Conservation (phyloP, 108 stramenopile species). For the Epithemia pelagica region DNA sequence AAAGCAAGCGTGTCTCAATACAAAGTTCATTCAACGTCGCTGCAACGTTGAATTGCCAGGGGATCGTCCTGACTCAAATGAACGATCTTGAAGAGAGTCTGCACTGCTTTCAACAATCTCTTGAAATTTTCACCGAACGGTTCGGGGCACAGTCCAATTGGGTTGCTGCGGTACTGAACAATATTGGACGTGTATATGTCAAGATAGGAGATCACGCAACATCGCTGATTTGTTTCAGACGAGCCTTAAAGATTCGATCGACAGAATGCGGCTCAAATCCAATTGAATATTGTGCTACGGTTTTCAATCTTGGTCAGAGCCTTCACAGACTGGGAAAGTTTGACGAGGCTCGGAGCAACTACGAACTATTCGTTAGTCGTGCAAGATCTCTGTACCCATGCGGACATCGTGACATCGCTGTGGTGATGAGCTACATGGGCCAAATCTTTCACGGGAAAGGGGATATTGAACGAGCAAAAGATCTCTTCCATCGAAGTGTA, state of each 20-base stretch:
- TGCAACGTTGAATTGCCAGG: constrained; percentile 34
- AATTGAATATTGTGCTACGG: constrained; percentile 53
- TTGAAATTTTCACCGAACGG: constrained; percentile 32
- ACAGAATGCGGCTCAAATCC: constrained; percentile 32
- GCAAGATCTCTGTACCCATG: constrained; percentile 34
- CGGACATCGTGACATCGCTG: constrained; percentile 49
- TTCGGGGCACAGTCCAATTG: constrained; percentile 28
- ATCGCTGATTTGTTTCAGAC: constrained; percentile 35
- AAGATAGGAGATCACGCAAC: constrained; percentile 40
- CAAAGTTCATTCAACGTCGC: not conserved
- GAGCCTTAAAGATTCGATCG: constrained; percentile 38
- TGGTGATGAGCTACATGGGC: constrained; percentile 56
- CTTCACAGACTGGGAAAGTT: constrained; percentile 50
- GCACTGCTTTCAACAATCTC: constrained; percentile 15
- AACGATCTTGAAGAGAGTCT: constrained; percentile 25
- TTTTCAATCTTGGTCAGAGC: constrained; percentile 59
- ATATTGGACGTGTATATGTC: constrained; percentile 53
- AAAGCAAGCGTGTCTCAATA: not conserved
- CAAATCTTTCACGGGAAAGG: constrained; percentile 51
- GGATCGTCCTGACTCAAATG: constrained; percentile 42
- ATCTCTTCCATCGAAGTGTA: constrained; percentile 33
- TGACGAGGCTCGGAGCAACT: constrained; percentile 39
- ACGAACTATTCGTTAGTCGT: constrained; percentile 51
- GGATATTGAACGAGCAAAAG: constrained; percentile 40
- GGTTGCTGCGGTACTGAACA: constrained; percentile 55